Conservation (phyloP, 306 rosid species). For the Medicago lupulina region DNA sequence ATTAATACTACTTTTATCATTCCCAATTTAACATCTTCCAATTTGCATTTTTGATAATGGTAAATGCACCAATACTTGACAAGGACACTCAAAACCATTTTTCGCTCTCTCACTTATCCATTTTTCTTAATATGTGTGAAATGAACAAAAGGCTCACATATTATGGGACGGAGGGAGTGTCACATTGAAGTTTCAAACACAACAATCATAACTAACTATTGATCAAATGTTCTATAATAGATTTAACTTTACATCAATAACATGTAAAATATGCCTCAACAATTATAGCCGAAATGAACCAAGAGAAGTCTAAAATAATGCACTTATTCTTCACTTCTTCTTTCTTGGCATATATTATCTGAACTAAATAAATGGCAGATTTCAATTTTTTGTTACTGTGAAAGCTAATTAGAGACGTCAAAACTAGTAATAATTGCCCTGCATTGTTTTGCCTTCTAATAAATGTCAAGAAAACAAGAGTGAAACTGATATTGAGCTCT, state of each 20-base stretch:
- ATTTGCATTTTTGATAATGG: no score
- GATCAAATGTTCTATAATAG: conserved; percentile 31
- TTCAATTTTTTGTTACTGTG: conserved; percentile 8
- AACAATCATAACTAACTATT: neutral
- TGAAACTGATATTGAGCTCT: conserved; percentile 15
- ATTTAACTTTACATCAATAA: conserved; percentile 19
- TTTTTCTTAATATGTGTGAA: no score
- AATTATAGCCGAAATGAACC: conserved; percentile 32
- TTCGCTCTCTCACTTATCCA: no score
- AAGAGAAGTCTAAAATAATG: conserved; percentile 22
- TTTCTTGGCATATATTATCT: conserved; percentile 13
- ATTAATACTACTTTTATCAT: no score
- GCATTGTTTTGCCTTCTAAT: conserved; percentile 3
- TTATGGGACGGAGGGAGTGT: neutral
- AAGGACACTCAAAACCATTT: no score
- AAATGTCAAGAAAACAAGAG: conserved; percentile 27
- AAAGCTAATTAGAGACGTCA: conserved; percentile 26
- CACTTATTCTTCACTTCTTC: conserved; percentile 6
- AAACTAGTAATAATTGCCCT: conserved; percentile 22
- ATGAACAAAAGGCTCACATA: no score
- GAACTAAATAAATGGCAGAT: conserved; percentile 2
- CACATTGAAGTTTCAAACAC: conserved; percentile 18
- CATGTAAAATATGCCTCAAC: neutral
- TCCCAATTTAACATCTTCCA: no score
- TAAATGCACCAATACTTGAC: no score